Base-by-base conservation (phyloP, 2,329 filamentous ascomycete species). In the Paraconiothyrium brasiliense region DNA sequence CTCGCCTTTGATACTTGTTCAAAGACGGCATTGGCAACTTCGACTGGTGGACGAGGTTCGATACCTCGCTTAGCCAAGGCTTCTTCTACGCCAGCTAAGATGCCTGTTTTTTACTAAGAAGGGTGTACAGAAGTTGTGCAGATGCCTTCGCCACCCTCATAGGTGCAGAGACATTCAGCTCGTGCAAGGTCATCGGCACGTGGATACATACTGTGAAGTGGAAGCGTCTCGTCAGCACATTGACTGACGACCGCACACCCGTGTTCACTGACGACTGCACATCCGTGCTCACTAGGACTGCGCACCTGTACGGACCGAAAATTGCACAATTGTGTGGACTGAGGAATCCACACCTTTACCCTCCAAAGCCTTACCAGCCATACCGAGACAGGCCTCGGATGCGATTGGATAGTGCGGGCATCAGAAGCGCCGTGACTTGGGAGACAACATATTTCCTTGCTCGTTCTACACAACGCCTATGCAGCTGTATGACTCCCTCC, bases 81-180 rank as follows among this genome's bases (percentile, higher is more conserved):
- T 48, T 70, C 59, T 30, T 67, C 60, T 16, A 43, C 52, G 10
- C 63, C 65, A 30, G 70, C 70, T 30, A 76, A 32, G 11, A 76
- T 72, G 22, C 67, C 64, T 0, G 74, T 76, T 7, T 58, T 55
- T 32, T 72, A 67, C 72, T 72, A 76, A 2, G 60, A 64, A 0
- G 74, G 73, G 35, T 76, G 71, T 22, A 76, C 59, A 24, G 66
- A 67, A 1, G 72, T 72, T 2, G 71, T 75, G 56, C 72, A 70
- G n/a, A 76, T 75, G 27, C 65, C 57, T 30, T 62, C 54, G 27
- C 73, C 73, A 27, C 58, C 63, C 2, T 63, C 58, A 52, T 76
- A 76, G 37, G 66, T 67, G 7, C 67, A 43, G 1, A 72, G 61
- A 48, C 69, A 71, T 54, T 76, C 73, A 3, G 14, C 5, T 41